Evolutionary conservation across 495 filamentous ascomycete species (phyloP).

Genomic region (Lophiostoma macrostomum): DNA sequence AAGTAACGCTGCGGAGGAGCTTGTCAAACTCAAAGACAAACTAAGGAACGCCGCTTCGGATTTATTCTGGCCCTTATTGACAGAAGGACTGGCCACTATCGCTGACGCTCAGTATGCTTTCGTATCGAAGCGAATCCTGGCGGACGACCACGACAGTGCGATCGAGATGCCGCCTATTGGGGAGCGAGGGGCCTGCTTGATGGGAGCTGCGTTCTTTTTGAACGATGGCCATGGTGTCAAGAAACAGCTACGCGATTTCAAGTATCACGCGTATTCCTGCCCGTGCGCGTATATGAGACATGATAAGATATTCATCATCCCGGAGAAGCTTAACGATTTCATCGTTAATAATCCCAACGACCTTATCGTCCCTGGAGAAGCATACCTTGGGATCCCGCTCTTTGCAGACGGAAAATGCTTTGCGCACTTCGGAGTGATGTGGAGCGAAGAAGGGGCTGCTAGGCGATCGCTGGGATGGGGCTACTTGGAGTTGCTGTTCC

Average conservation of each 20-base stretch:
- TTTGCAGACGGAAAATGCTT: constrained; percentile 68
- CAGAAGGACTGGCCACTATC: constrained; percentile 64
- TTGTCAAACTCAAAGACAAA: constrained; percentile 61
- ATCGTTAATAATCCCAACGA: constrained; percentile 59
- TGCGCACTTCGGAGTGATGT: constrained; percentile 73
- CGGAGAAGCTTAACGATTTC: constrained; percentile 59
- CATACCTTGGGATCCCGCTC: constrained; percentile 69
- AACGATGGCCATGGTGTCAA: constrained; percentile 57
- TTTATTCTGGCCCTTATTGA: constrained; percentile 64
- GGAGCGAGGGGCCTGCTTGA: constrained; percentile 59
- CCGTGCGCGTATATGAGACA: constrained; percentile 69
- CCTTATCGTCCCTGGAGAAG: constrained; percentile 61
- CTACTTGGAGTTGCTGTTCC: constrained; percentile 69
- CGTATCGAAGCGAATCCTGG: constrained; percentile 62
- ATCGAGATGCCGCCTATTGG: constrained; percentile 59
- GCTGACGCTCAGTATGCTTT: constrained; percentile 69
- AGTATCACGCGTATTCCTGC: constrained; percentile 63
- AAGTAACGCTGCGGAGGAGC: constrained; percentile 59
- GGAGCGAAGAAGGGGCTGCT: constrained; percentile 60
- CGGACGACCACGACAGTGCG: constrained; percentile 54
- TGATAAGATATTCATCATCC: constrained; percentile 71
- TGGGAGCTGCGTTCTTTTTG: constrained; percentile 67
- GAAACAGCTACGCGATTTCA: constrained; percentile 55
- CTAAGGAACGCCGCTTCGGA: constrained; percentile 55
- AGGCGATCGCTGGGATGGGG: constrained; percentile 62